Evolutionary conservation across 2,329 filamentous ascomycete species (phyloP).

Genomic region (Helminthosporium solani): DNA sequence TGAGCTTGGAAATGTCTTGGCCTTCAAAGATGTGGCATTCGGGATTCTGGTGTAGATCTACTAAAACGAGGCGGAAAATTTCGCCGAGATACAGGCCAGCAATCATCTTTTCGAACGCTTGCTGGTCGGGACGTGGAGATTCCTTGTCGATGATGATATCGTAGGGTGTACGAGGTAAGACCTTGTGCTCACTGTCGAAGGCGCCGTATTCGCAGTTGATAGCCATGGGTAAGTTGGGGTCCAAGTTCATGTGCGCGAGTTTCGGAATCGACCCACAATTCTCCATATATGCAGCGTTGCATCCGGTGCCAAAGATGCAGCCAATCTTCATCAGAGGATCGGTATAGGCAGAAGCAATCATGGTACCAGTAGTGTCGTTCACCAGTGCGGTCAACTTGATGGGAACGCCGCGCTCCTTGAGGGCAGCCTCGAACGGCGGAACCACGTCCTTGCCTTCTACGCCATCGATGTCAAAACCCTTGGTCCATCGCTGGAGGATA

Average conservation of each 20-base stretch:
- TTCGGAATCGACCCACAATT: conserved; percentile 88
- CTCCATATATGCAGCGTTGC: conserved; percentile 99
- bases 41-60: conserved; percentile 73
- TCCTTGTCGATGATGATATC: conserved; percentile 86
- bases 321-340: conserved; percentile 90
- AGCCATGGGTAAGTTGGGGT: conserved; percentile 80
- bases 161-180: conserved; percentile 83
- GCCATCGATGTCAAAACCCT: conserved; percentile 91
- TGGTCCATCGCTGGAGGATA: conserved; percentile 92
- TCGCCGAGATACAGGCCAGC: conserved; percentile 92
- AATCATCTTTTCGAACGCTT: conserved; percentile 98
- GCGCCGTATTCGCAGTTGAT: conserved; percentile 99
- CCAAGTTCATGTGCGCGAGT: conserved; percentile 85
- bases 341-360: conserved; percentile 97
- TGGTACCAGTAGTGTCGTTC: conserved; percentile 95
- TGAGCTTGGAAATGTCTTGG: conserved; percentile 77
- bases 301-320: conserved; percentile 97
- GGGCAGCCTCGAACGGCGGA: conserved; percentile 78
- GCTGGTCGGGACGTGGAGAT: conserved; percentile 88
- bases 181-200: conserved; percentile 90
- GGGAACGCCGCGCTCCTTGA: conserved; percentile 75
- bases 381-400: conserved; percentile 92
- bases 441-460: conserved; percentile 92
- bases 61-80: conserved; percentile 83
- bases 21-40: conserved; percentile 71